phyloP scores from a whole-genome alignment of 192 early-diverging fungal genomes.

The Mortierella alpina region DNA sequence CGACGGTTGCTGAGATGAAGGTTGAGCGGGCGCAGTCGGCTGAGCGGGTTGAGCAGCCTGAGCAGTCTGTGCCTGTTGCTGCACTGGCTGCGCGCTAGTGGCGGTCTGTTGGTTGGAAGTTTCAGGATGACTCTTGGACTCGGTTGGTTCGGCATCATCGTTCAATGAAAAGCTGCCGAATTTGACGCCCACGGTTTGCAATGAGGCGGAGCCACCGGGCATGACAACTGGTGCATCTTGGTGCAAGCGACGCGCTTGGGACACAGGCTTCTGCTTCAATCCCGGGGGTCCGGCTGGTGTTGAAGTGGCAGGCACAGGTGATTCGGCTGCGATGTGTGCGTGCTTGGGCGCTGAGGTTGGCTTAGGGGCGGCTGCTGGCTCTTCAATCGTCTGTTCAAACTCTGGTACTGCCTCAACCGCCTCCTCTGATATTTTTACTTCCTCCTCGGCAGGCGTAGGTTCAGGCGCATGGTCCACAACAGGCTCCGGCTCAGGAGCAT shows the following conservation, averaged over 20 bases:
- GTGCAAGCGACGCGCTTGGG: slow-evolving; percentile 77
- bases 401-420: slow-evolving; percentile 16
- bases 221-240: slow-evolving; percentile 93
- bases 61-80: slow-evolving; percentile 1
- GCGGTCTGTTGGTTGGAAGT: slow-evolving; percentile 4
- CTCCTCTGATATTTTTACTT: slow-evolving; percentile 29
- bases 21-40: neutral
- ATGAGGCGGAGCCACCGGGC: slow-evolving; percentile 70
- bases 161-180: slow-evolving; percentile 84
- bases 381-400: slow-evolving; percentile 20
- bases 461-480: slow-evolving; percentile 45
- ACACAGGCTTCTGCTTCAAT: slow-evolving; percentile 56
- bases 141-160: slow-evolving; percentile 56
- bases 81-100: neutral
- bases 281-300: slow-evolving; percentile 55
- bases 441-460: slow-evolving; percentile 45
- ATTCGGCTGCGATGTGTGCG: slow-evolving; percentile 11
- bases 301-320: slow-evolving; percentile 11
- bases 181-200: slow-evolving; percentile 77
- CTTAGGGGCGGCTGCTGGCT: slow-evolving; percentile 26
- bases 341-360: slow-evolving; percentile 23
- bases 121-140: slow-evolving; percentile 14
- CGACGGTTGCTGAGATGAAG: slow-evolving; percentile 3
- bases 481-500: slow-evolving; percentile 6
- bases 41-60: slow-evolving; percentile 11